Base-by-base conservation (phyloP, 1,284 basidiomycete genomes). In the Cryptococcus maquisensis region DNA sequence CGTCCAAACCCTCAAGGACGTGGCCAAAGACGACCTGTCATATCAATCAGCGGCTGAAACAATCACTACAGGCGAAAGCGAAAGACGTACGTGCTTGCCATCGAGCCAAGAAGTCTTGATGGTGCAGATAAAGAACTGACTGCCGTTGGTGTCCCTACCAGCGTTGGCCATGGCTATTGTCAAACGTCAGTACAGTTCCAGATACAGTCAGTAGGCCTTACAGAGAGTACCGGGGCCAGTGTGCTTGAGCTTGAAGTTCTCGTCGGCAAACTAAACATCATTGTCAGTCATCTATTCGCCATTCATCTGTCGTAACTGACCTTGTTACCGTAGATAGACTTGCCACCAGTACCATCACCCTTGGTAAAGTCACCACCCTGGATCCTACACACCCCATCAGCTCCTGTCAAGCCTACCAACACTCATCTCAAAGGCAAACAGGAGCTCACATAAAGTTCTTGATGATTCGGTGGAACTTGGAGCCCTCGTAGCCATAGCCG, bases 221-320 rank as follows among this genome's bases (percentile, higher is more conserved):
- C 72, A 94, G 60, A 95, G 83, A 54, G 83, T 81, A 66, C 91
- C 92, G 53, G 88, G 84, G 42, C 82, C 84, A 62, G 88, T 87
- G 80, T 96, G 92, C 74, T 84, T 86, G 73, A 94, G 86, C 82
- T 93, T 78, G 70, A 95, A 95, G 83, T 94, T 95, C 78, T 85
- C 84, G 63, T 85, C 84, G 38, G 79, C 67, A 71, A 85, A 85
- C 62, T 79, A 42, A 0, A 32, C 16, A n/a, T n/a, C 12, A 1
- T 37, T 37, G 21, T 55, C 52, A 57, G 50, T 44, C 46, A 32
- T n/a, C 41, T 24, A 28, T 12, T 37, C 38, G 23, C 3, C 23
- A 4, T n/a, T 18, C 9, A n/a, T 32, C 21, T 21, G 20, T 20
- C 7, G 12, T 8, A 42, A 43, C 63, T 36, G 28, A 64, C 67